Percentiles rank a stretch among this genome's conserved stretches.
Conservation (phyloP, 768 basidiomycete species). For the Suillus luteus region DNA sequence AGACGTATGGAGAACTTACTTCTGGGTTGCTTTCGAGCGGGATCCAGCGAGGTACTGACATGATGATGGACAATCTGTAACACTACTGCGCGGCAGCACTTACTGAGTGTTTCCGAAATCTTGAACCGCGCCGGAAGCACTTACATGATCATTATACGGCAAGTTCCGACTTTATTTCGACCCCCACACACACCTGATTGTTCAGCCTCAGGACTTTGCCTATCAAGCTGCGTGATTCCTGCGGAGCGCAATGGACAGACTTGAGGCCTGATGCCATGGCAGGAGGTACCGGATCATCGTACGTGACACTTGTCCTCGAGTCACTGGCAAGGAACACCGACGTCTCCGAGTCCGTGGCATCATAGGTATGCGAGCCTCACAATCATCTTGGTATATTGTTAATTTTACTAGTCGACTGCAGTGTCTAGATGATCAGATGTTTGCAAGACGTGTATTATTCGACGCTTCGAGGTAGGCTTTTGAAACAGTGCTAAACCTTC, state of each 20-base stretch:
- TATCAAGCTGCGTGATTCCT: background rate
- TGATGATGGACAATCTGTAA: constrained; percentile 13
- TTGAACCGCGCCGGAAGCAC: background rate
- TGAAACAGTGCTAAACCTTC: background rate
- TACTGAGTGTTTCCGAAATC: background rate
- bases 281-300: background rate
- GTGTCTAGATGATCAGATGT: background rate
- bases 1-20: constrained; percentile 28
- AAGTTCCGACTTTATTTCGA: background rate
- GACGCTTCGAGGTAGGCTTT: background rate
- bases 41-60: constrained; percentile 56
- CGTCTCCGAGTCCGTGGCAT: background rate
- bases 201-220: background rate
- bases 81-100: background rate
- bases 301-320: background rate
- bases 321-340: background rate
- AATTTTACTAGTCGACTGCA: background rate
- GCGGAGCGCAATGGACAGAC: background rate
- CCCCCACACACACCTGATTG: background rate
- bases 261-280: background rate
- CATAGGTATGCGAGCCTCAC: background rate
- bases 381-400: background rate
- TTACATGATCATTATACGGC: background rate
- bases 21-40: constrained; percentile 79
- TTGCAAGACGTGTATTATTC: background rate